Evolutionary conservation across 495 filamentous ascomycete genomes (phyloP).

Genomic region (Hypoxylon trugodes): DNA sequence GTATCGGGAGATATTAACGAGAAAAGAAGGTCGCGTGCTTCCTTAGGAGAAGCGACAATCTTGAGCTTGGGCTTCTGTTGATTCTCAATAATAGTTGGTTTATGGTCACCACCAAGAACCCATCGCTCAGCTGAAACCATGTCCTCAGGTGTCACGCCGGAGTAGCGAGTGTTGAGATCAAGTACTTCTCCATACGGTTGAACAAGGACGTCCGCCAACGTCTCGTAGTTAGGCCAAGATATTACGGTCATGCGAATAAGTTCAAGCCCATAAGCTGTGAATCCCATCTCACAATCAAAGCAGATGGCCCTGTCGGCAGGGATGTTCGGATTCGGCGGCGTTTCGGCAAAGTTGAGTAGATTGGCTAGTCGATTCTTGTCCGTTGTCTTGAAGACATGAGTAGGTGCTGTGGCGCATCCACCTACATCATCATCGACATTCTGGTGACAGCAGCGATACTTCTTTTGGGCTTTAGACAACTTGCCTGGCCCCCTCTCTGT

Average conservation of each 20-base stretch:
- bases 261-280: constrained; percentile 85
- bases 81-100: constrained; percentile 1
- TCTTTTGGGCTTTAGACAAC: constrained; percentile 61
- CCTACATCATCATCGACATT: constrained; percentile 66
- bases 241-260: constrained; percentile 87
- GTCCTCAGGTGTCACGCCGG: constrained; percentile 80
- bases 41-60: constrained; percentile 73
- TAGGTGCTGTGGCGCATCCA: constrained; percentile 73
- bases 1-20: constrained; percentile 73
- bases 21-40: constrained; percentile 78
- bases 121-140: constrained; percentile 73
- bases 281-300: constrained; percentile 98
- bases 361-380: constrained; percentile 78
- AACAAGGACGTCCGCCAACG: constrained; percentile 85
- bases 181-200: constrained; percentile 82
- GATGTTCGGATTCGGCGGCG: constrained; percentile 66
- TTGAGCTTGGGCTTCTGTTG: constrained; percentile 52
- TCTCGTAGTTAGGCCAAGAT: constrained; percentile 80
- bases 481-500: constrained; percentile 52
- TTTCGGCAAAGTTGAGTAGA: constrained; percentile 79
- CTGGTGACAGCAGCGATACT: constrained; percentile 81
- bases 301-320: constrained; percentile 64
- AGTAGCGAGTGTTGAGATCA: constrained; percentile 90
- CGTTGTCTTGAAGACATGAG: constrained; percentile 89
- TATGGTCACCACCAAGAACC: constrained; percentile 40